Conservation (phyloP, 2,329 filamentous ascomycete genomes). For the Paraphoma sp. region DNA sequence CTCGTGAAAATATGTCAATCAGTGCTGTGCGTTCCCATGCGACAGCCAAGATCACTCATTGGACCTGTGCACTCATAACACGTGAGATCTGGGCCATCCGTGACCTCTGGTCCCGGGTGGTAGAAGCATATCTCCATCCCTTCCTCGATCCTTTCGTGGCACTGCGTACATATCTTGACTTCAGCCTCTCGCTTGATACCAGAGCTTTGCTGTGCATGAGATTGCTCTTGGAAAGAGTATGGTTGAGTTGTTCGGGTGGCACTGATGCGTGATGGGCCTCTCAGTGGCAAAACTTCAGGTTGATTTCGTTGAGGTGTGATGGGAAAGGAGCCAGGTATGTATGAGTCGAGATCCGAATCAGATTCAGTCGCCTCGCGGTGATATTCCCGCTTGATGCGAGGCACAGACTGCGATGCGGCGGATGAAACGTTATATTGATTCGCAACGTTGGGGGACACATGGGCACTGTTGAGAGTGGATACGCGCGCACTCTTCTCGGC, state of each 20-base stretch:
- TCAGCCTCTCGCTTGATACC: not conserved
- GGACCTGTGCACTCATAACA: constrained; percentile 20
- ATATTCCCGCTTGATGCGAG: constrained; percentile 15
- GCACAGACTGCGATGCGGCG: constrained; percentile 5
- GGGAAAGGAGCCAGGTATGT: constrained; percentile 14
- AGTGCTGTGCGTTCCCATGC: not conserved
- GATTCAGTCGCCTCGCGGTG: constrained; percentile 4
- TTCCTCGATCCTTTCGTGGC: constrained; percentile 14
- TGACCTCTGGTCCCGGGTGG: constrained; percentile 18
- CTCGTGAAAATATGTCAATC: no score
- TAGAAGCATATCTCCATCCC: constrained; percentile 17
- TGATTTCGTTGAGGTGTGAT: not conserved
- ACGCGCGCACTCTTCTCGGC: not conserved
- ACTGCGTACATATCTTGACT: constrained; percentile 17
- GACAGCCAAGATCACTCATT: constrained; percentile 7
- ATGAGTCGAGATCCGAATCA: constrained; percentile 14
- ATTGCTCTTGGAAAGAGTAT: not conserved
- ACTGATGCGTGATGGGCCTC: not conserved
- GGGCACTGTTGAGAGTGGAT: not conserved
- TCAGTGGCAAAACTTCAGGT: not conserved
- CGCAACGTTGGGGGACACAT: not conserved
- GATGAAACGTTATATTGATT: not conserved
- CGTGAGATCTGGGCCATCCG: not conserved
- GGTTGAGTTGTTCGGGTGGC: not conserved
- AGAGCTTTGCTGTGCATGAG: not conserved